A percentile compares a stretch with the other conserved stretches of the same genome.
phyloP scores from a whole-genome alignment of 148 eudicot species.

The Fagopyrum tataricum region DNA sequence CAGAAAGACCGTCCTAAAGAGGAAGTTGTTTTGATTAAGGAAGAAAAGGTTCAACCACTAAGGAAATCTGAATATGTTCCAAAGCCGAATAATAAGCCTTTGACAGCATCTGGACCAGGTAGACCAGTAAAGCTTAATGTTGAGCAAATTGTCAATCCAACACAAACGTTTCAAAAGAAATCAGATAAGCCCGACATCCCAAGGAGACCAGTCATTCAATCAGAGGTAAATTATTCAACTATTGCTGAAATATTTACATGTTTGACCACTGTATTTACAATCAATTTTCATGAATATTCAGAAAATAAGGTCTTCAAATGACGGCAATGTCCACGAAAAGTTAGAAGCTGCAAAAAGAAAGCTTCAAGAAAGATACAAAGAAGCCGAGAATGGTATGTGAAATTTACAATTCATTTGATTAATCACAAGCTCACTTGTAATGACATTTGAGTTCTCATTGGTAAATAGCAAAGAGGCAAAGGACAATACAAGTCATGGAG shows the following conservation, averaged over 20 bases:
- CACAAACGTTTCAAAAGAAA: conserved; percentile 37
- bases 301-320: conserved; percentile 33
- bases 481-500: conserved; percentile 88
- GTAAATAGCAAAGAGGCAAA: conserved; percentile 73
- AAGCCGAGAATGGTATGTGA: conserved; percentile 66
- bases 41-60: conserved; percentile 32
- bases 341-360: conserved; percentile 82
- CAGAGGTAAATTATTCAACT: conserved; percentile 30
- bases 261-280: neutral
- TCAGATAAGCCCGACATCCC: conserved; percentile 28
- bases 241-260: neutral
- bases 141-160: conserved; percentile 30
- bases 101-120: conserved; percentile 42
- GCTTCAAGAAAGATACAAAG: conserved; percentile 88
- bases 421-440: neutral
- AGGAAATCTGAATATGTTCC: conserved; percentile 34
- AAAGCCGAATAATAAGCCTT: conserved; percentile 42
- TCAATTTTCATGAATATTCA: conserved; percentile 12
- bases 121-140: conserved; percentile 43
- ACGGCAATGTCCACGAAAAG: conserved; percentile 38
- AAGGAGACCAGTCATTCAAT: conserved; percentile 49
- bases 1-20: conserved; percentile 27
- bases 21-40: conserved; percentile 21
- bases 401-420: neutral
- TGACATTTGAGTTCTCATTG: neutral